phyloP scores from a whole-genome alignment of 495 filamentous ascomycete species.

The Podospora sp. region DNA sequence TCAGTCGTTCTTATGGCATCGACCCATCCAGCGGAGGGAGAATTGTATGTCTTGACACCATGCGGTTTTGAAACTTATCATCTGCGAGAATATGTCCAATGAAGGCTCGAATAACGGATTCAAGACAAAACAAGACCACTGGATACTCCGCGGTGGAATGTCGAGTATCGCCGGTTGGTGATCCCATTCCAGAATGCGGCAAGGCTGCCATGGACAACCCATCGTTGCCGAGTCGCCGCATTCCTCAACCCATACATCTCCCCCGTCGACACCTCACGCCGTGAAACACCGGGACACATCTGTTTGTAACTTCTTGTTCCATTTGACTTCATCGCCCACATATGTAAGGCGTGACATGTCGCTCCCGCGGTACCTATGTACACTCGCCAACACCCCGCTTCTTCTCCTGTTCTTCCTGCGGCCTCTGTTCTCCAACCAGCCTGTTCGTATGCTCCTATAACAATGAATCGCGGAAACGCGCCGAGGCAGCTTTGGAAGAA shows the following conservation, averaged over 20 bases:
- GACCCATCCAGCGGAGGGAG: neutral
- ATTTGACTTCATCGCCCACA: neutral
- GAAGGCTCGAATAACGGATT: neutral
- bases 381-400: neutral
- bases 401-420: neutral
- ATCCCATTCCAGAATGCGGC: neutral
- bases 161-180: neutral
- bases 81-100: neutral
- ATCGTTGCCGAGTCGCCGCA: neutral
- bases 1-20: too few species aligned
- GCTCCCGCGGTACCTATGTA: constrained; percentile 3
- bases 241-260: neutral
- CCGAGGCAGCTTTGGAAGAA: neutral
- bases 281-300: neutral
- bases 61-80: neutral
- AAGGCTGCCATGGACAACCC: neutral
- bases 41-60: neutral
- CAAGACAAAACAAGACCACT: neutral
- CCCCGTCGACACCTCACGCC: neutral
- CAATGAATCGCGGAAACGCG: neutral
- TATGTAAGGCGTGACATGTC: neutral
- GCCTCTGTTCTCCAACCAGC: neutral
- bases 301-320: neutral
- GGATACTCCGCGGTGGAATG: neutral
- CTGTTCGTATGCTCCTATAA: neutral